Conservation (phyloP, 2,329 filamentous ascomycete species). For the Pseudogymnoascus verrucosus region DNA sequence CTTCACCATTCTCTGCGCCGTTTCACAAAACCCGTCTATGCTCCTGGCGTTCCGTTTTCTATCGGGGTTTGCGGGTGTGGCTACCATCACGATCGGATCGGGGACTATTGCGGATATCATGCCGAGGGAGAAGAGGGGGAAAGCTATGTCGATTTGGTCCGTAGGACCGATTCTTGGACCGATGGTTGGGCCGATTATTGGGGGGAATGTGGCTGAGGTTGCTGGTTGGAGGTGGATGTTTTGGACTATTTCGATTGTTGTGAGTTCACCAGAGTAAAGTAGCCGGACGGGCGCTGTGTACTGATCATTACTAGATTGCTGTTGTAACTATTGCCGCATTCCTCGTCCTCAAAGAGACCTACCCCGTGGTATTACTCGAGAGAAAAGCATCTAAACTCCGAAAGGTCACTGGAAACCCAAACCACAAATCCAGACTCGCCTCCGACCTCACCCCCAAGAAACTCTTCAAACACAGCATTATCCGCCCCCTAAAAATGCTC, state of each 20-base stretch:
- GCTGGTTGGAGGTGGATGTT: slow-evolving; percentile 47
- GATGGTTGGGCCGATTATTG: slow-evolving; percentile 36
- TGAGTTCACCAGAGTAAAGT: slow-evolving; percentile 13
- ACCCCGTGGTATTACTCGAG: slow-evolving; percentile 28
- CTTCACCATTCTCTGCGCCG: slow-evolving; percentile 56
- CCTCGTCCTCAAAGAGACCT: slow-evolving; percentile 35
- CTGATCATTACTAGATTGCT: slow-evolving; percentile 23
- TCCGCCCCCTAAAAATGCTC: slow-evolving; percentile 33
- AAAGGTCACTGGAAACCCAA: slow-evolving; percentile 25
- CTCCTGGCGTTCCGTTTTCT: slow-evolving; percentile 41
- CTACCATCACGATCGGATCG: slow-evolving; percentile 51
- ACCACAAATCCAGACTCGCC: slow-evolving; percentile 38
- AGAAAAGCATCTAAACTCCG: slow-evolving; percentile 27
- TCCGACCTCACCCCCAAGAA: slow-evolving; percentile 26
- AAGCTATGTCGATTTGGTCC: slow-evolving; percentile 45
- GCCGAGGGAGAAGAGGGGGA: slow-evolving; percentile 45
- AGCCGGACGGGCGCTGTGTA: background rate
- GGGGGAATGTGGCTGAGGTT: slow-evolving; percentile 39
- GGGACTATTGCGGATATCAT: slow-evolving; percentile 61
- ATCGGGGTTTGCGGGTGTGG: slow-evolving; percentile 46
- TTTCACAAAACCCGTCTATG: slow-evolving; percentile 42
- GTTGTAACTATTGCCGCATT: slow-evolving; percentile 37
- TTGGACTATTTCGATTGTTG: slow-evolving; percentile 38
- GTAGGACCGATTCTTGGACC: slow-evolving; percentile 35
- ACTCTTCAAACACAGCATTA: slow-evolving; percentile 26